Percentiles rank a stretch among this genome's conserved stretches.
Evolutionary conservation across 2,329 filamentous ascomycete genomes (phyloP).

Genomic region (Thielaviopsis populi): DNA sequence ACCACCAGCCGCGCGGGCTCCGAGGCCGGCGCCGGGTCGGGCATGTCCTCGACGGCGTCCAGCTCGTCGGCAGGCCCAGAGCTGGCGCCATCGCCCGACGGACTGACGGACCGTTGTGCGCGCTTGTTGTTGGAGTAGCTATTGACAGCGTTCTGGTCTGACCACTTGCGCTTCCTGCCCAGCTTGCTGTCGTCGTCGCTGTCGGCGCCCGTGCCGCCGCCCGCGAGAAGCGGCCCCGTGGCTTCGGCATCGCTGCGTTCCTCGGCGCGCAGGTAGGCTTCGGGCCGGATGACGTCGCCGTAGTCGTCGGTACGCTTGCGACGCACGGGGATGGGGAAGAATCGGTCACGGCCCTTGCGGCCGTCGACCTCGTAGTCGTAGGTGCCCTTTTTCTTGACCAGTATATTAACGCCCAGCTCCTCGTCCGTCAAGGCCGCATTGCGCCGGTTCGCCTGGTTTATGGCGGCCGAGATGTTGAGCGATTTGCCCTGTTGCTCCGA

Average conservation of each 20-base stretch:
- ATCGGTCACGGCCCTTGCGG: slow-evolving; percentile 81
- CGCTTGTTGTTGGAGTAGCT: slow-evolving; percentile 40
- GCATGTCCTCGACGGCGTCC: slow-evolving; percentile 43
- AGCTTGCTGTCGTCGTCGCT: slow-evolving; percentile 49
- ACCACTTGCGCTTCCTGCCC: slow-evolving; percentile 91
- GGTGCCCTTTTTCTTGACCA: slow-evolving; percentile 77
- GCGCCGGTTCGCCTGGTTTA: slow-evolving; percentile 70
- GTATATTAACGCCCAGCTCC: slow-evolving; percentile 79
- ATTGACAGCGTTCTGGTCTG: slow-evolving; percentile 27
- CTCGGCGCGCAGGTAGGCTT: slow-evolving; percentile 86
- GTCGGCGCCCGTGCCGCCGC: slow-evolving; percentile 32
- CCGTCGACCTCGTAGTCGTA: slow-evolving; percentile 85
- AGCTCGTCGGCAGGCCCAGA: slow-evolving; percentile 36
- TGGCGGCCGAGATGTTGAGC: slow-evolving; percentile 70
- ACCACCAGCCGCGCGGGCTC: slow-evolving; percentile 59
- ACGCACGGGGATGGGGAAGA: slow-evolving; percentile 76
- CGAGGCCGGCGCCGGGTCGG: slow-evolving; percentile 32
- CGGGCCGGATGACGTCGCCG: slow-evolving; percentile 81
- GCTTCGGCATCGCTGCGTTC: slow-evolving; percentile 61
- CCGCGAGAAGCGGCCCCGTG: slow-evolving; percentile 7
- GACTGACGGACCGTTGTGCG: slow-evolving; percentile 29
- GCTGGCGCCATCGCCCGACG: slow-evolving; percentile 32
- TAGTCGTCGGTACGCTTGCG: slow-evolving; percentile 76
- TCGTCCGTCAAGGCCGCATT: slow-evolving; percentile 79
- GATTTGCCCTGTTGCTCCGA: slow-evolving; percentile 83